These are phyloP conservation scores for Grosmannia huntii DNA, from an alignment of 2,329 filamentous ascomycete genomes.

Conservation along the genomic window DNA sequence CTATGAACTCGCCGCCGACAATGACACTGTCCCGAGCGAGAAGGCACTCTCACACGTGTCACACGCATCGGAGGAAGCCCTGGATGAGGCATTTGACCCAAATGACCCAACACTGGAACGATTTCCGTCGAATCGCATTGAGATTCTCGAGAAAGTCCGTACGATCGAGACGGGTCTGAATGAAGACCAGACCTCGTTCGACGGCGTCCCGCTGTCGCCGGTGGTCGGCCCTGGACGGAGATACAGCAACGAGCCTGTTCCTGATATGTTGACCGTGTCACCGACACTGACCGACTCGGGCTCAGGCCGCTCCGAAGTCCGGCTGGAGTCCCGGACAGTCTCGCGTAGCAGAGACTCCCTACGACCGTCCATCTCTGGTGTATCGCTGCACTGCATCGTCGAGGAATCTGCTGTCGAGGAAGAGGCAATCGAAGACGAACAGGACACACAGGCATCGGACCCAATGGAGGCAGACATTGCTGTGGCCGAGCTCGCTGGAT, in stretches of 20 bases:
- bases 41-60: constrained; percentile 2
- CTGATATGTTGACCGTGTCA: neutral
- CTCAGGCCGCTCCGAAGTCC: neutral
- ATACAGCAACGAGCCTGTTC: neutral
- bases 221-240: constrained; percentile 19
- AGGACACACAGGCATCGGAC: neutral
- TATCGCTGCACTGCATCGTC: neutral
- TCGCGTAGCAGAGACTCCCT: neutral
- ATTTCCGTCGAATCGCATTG: constrained; percentile 31
- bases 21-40: constrained; percentile 14
- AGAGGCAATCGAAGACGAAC: neutral
- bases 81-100: constrained; percentile 22
- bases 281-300: neutral
- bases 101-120: constrained; percentile 35
- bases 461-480: neutral
- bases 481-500: neutral
- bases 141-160: constrained; percentile 31
- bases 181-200: constrained; percentile 25
- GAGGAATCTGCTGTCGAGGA: neutral
- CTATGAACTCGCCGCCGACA: constrained; percentile 30
- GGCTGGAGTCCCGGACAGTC: neutral
- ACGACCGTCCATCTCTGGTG: neutral
- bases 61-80: constrained; percentile 1
- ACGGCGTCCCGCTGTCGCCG: constrained; percentile 24
- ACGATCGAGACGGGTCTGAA: constrained; percentile 31